A percentile compares a stretch with the other conserved stretches of the same genome.
These are phyloP conservation scores for Phytophthora foliorum DNA, from an alignment of 352 stramenopile species.

Conservation along the genomic window DNA sequence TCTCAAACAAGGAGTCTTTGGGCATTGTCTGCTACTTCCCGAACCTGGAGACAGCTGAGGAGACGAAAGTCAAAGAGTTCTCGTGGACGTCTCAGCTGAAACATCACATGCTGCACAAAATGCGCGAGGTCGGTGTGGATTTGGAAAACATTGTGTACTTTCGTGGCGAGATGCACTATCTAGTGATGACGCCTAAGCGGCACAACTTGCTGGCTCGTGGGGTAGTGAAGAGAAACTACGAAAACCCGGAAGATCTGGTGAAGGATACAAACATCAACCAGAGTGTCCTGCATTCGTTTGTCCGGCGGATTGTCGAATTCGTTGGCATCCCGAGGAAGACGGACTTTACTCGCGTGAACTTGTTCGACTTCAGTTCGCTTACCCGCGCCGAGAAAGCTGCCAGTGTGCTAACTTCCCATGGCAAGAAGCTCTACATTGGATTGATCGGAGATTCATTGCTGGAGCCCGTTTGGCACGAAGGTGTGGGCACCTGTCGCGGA, in stretches of 20 bases:
- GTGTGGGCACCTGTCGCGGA: slow-evolving; percentile 76
- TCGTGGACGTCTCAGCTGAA: slow-evolving; percentile 85
- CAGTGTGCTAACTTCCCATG: slow-evolving; percentile 58
- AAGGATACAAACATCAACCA: slow-evolving; percentile 65
- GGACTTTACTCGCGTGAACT: slow-evolving; percentile 61
- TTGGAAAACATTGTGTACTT: slow-evolving; percentile 89
- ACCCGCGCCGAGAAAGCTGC: slow-evolving; percentile 71
- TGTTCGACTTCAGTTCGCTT: slow-evolving; percentile 84
- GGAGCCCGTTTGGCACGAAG: slow-evolving; percentile 86
- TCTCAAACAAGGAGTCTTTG: slow-evolving; percentile 77
- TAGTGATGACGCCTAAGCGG: slow-evolving; percentile 84
- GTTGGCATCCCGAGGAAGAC: slow-evolving; percentile 64
- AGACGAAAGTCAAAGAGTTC: slow-evolving; percentile 74
- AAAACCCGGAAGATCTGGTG: slow-evolving; percentile 60
- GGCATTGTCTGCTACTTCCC: slow-evolving; percentile 84
- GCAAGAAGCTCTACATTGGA: slow-evolving; percentile 79
- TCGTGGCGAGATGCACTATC: slow-evolving; percentile 83
- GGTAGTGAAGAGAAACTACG: slow-evolving; percentile 71
- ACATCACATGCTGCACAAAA: slow-evolving; percentile 73
- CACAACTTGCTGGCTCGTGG: slow-evolving; percentile 63
- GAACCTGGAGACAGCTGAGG: slow-evolving; percentile 66
- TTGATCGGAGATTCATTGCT: slow-evolving; percentile 79
- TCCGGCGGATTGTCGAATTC: slow-evolving; percentile 71
- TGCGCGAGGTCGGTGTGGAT: slow-evolving; percentile 66
- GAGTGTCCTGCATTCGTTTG: slow-evolving; percentile 57